Conservation (phyloP, 305 asterid genomes). For the Plantago coronopus region DNA sequence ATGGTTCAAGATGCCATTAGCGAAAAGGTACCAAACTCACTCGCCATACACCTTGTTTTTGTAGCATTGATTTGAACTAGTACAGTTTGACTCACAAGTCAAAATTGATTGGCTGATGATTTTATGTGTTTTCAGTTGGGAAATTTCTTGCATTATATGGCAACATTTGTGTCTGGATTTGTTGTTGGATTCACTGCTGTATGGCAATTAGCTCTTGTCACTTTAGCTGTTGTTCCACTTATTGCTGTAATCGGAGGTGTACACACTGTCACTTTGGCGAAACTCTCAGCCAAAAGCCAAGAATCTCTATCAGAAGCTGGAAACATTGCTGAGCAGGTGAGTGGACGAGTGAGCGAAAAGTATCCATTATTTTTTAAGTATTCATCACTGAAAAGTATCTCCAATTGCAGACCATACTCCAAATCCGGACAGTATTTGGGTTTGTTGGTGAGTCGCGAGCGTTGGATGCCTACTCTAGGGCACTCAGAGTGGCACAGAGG, state of each 20-base stretch:
- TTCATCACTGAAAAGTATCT: not conserved
- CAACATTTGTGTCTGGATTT: slow-evolving; percentile 90
- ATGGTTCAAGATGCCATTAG: slow-evolving; percentile 99
- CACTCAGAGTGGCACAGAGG: slow-evolving; percentile 69
- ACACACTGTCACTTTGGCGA: slow-evolving; percentile 64
- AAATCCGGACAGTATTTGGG: slow-evolving; percentile 83
- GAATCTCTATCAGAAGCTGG: slow-evolving; percentile 92
- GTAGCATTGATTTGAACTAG: too few species aligned
- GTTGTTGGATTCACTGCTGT: slow-evolving; percentile 97
- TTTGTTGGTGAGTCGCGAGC: slow-evolving; percentile 93
- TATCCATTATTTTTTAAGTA: slow-evolving; percentile 6
- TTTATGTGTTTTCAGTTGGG: slow-evolving; percentile 56
- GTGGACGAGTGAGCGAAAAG: slow-evolving; percentile 51
- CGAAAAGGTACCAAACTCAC: slow-evolving; percentile 56
- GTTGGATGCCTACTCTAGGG: slow-evolving; percentile 66
- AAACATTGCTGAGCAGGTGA: slow-evolving; percentile 86
- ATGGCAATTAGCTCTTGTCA: slow-evolving; percentile 90
- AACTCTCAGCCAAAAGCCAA: slow-evolving; percentile 83
- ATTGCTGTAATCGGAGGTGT: slow-evolving; percentile 92
- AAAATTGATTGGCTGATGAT: not conserved
- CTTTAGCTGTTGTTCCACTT: slow-evolving; percentile 91
- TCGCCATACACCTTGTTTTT: too few species aligned
- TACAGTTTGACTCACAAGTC: too few species aligned
- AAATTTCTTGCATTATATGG: slow-evolving; percentile 96
- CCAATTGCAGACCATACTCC: slow-evolving; percentile 69